Evolutionary conservation across 1,284 basidiomycete species (phyloP).

Genomic region (Boletus semigastroideus): DNA sequence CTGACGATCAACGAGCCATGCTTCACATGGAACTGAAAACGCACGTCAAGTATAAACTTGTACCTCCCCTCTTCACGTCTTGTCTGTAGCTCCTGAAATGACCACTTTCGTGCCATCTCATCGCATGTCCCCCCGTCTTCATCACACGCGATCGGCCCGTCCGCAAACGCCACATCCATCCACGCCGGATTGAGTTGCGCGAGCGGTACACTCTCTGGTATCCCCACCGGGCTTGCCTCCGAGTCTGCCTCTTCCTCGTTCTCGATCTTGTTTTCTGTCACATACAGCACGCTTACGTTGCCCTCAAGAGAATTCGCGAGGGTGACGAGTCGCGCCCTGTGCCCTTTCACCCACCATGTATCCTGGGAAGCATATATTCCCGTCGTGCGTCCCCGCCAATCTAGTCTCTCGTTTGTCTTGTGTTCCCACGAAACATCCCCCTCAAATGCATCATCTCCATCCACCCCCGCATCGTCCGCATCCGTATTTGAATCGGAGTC

Average conservation of each 20-base stretch:
- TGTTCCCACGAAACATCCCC: conserved; percentile 55
- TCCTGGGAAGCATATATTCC: conserved; percentile 51
- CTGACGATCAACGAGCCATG: background rate
- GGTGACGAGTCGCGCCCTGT: conserved; percentile 41
- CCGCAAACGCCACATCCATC: conserved; percentile 59
- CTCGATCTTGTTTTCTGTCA: background rate
- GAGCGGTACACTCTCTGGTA: conserved; percentile 36
- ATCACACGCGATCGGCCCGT: conserved; percentile 46
- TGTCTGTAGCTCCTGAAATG: conserved; percentile 45
- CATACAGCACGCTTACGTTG: conserved; percentile 26
- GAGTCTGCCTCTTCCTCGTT: background rate
- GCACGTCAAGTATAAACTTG: conserved; percentile 62
- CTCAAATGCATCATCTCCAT: conserved; percentile 28
- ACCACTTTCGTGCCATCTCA: conserved; percentile 43
- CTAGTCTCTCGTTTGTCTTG: conserved; percentile 53
- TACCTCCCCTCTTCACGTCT: conserved; percentile 50
- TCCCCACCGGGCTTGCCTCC: conserved; percentile 40
- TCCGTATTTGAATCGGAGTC: conserved; percentile 23
- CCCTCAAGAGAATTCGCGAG: conserved; percentile 36
- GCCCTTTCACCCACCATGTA: conserved; percentile 51
- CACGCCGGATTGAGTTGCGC: conserved; percentile 47
- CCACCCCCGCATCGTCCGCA: background rate
- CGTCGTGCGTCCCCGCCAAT: conserved; percentile 69
- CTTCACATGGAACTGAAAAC: background rate
- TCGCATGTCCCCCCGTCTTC: conserved; percentile 39